phyloP scores from a whole-genome alignment of 805 yeast genomes.

The Teunomyces pallodes region DNA sequence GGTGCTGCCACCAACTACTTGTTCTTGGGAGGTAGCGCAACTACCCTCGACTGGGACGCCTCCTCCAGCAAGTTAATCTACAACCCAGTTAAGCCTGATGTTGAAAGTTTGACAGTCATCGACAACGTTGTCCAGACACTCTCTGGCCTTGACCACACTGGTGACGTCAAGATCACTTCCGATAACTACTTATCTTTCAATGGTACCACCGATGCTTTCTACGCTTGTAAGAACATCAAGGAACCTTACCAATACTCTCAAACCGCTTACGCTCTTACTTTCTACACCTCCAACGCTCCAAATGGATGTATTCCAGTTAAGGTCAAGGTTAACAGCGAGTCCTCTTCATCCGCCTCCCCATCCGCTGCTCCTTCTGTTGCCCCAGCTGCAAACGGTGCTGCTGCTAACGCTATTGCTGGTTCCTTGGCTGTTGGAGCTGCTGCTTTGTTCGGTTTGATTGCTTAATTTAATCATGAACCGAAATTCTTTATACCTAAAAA shows the following conservation, averaged over 20 bases:
- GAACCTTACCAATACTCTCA: conserved; percentile 44
- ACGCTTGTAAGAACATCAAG: conserved; percentile 40
- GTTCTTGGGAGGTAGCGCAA: conserved; percentile 23
- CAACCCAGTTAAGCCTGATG: background rate
- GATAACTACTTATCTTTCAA: conserved; percentile 21
- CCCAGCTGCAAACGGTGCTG: background rate
- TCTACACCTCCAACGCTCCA: conserved; percentile 28
- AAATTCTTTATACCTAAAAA: background rate
- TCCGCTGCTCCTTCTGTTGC: background rate
- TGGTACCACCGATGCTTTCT: conserved; percentile 27
- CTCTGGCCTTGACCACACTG: conserved; percentile 1
- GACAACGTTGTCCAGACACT: conserved; percentile 8
- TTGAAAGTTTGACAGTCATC: background rate
- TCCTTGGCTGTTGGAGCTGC: background rate
- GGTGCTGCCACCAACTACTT: conserved; percentile 45
- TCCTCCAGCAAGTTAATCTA: background rate
- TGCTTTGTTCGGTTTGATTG: background rate
- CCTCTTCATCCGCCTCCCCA: background rate
- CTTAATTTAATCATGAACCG: background rate
- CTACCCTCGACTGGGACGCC: conserved; percentile 18
- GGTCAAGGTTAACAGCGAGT: conserved; percentile 2
- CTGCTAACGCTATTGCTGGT: background rate
- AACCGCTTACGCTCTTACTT: conserved; percentile 13
- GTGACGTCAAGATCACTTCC: background rate
- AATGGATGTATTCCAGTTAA: conserved; percentile 14